Evolutionary conservation across 129 eudicot genomes (phyloP), one percentile per base, ranked within the genome.

Genomic region (Silybum marianum): DNA sequence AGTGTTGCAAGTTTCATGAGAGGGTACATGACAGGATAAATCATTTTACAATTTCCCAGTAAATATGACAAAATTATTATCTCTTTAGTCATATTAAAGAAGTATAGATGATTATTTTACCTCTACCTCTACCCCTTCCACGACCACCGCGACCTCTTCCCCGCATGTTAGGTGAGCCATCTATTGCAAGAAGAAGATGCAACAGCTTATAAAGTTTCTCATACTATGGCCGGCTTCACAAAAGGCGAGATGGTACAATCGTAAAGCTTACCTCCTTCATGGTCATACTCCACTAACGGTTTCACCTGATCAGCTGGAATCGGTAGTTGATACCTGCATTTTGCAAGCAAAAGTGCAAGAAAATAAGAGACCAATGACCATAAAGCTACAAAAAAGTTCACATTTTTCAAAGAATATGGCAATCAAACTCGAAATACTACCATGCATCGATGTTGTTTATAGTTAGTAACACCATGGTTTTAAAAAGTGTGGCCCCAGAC

Each of bases 121-220:
- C 88, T 78, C 85, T 82, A 63, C 89, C 84, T 82, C 89, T 78
- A 65, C 78, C 86, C 76, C 86, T 80, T 60, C 86, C 84, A 38
- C 78, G 66, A 78, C 83, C 88, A 74, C 88, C 82, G 58, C 81
- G 84, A 13, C 89, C 86, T 82, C 86, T 82, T 48, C 89, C 86
- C 54, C 86, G 79, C 65, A 69, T 69, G 25, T 69, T 82, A 34
- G 89, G 84, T 46, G 84, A 82, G 58, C 84, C 86, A 42, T 82
- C 89, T 86, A 62, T 60, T 77, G 76, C 32, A 62, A 74, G 9
- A 79, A 54, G 73, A 69, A 30, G 3, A 74, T 19, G 39, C 44
- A 22, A 36, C 46, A 21, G 11, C 39, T 69, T 9, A 72, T 36
- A 19, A 72, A 72, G 12, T 36, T 72, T 72, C 58, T 38, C 36